Conservation (phyloP, 2,329 filamentous ascomycete genomes). For the Aspergillus texensis region DNA sequence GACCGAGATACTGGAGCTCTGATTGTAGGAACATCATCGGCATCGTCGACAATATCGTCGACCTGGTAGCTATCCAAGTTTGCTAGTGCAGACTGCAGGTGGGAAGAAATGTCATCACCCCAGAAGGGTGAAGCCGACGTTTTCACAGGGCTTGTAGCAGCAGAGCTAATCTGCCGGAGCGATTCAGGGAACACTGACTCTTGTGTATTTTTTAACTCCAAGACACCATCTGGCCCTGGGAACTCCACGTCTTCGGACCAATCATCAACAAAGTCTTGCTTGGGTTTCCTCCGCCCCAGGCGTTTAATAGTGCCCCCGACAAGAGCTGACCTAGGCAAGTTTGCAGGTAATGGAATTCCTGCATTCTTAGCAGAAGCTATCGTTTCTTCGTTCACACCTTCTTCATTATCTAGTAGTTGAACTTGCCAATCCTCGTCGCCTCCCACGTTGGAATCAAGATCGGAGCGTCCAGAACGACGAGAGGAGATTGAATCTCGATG, state of each 20-base stretch:
- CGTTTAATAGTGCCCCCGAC: conserved; percentile 92
- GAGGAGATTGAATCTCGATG: conserved; percentile 80
- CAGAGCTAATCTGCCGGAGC: conserved; percentile 66
- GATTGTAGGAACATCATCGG: conserved; percentile 68
- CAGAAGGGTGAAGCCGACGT: conserved; percentile 29
- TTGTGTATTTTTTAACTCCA: conserved; percentile 68
- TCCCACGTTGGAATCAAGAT: conserved; percentile 70
- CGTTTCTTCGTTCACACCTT: conserved; percentile 79
- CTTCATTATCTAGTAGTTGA: conserved; percentile 80
- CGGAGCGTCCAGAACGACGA: conserved; percentile 78
- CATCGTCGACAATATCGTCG: conserved; percentile 61
- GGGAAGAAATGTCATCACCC: conserved; percentile 47
- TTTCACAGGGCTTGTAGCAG: conserved; percentile 43
- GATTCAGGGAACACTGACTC: conserved; percentile 66
- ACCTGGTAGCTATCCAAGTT: conserved; percentile 68
- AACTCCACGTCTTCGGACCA: conserved; percentile 80
- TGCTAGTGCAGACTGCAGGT: conserved; percentile 56
- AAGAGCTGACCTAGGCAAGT: conserved; percentile 84
- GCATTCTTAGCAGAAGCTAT: conserved; percentile 85
- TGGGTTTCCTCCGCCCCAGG: conserved; percentile 73
- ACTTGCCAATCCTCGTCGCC: conserved; percentile 89
- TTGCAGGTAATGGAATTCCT: conserved; percentile 86
- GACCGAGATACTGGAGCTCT: conserved; percentile 64
- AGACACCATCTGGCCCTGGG: conserved; percentile 56
- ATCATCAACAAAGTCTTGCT: conserved; percentile 74